A percentile compares a stretch with the other conserved stretches of the same genome.
Conservation (phyloP, 2,329 filamentous ascomycete species). For the Ophiostoma pallidulum region DNA sequence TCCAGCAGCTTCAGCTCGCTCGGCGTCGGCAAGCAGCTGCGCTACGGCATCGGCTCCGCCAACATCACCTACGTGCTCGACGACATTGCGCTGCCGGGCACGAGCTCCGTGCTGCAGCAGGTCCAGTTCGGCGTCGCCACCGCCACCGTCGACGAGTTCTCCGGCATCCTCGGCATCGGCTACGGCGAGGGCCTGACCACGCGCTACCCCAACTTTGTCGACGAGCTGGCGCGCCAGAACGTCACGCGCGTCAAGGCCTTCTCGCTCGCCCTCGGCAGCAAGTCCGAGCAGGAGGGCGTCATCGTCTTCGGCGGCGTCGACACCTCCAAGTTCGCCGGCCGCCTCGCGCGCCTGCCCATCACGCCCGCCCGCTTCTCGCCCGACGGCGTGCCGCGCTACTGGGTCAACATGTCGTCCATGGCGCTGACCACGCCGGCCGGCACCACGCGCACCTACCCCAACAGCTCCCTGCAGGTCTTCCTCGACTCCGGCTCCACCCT, state of each 20-base stretch:
- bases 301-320: constrained; percentile 62
- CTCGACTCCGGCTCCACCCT: constrained; percentile 63
- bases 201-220: constrained; percentile 41
- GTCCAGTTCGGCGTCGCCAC: constrained; percentile 60
- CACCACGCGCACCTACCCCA: constrained; percentile 25
- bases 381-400: constrained; percentile 43
- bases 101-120: constrained; percentile 32
- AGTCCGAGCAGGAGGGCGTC: constrained; percentile 49
- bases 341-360: constrained; percentile 52
- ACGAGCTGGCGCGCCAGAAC: constrained; percentile 40
- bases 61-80: constrained; percentile 42
- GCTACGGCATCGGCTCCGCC: constrained; percentile 43
- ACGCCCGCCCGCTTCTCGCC: constrained; percentile 44
- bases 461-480: constrained; percentile 45
- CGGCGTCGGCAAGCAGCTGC: constrained; percentile 30
- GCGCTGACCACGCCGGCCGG: constrained; percentile 30
- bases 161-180: constrained; percentile 65
- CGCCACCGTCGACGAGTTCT: constrained; percentile 35
- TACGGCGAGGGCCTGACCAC: constrained; percentile 44
- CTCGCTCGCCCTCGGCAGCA: constrained; percentile 55
- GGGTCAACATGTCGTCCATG: constrained; percentile 39
- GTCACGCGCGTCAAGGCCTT: constrained; percentile 53
- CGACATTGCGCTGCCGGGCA: constrained; percentile 33
- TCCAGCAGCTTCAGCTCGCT: constrained; percentile 16
- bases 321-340: constrained; percentile 52